Evolutionary conservation across 2,329 filamentous ascomycete genomes (phyloP).

Genomic region (Westerdykella ornata): DNA sequence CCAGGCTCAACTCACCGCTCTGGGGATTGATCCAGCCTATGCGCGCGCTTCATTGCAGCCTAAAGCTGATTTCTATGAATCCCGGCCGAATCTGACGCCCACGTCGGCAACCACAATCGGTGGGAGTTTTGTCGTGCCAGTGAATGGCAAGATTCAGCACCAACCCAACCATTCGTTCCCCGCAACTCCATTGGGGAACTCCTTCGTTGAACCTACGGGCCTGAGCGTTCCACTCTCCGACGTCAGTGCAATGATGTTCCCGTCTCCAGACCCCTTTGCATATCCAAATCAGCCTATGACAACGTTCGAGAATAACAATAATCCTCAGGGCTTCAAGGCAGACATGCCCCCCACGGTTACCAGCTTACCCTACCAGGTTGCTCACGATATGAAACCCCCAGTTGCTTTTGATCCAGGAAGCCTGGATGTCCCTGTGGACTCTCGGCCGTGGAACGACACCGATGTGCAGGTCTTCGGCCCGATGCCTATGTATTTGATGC

Average conservation of each 20-base stretch:
- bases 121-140: conserved; percentile 20
- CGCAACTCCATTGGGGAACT: conserved; percentile 23
- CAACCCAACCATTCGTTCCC: conserved; percentile 26
- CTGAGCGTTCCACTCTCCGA: conserved; percentile 53
- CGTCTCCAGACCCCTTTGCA: conserved; percentile 67
- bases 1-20: conserved; percentile 22
- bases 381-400: conserved; percentile 23
- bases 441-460: conserved; percentile 51
- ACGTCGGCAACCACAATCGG: conserved; percentile 26
- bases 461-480: conserved; percentile 68
- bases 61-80: conserved; percentile 26
- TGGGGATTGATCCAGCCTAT: conserved; percentile 24
- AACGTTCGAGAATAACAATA: conserved; percentile 43
- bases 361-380: conserved; percentile 16
- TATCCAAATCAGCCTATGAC: conserved; percentile 73
- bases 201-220: conserved; percentile 26
- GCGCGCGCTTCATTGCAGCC: conserved; percentile 19
- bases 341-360: conserved; percentile 12
- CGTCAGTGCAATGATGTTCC: conserved; percentile 73
- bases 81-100: conserved; percentile 28
- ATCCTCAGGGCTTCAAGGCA: conserved; percentile 23
- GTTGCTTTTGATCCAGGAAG: conserved; percentile 18
- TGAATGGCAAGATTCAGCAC: conserved; percentile 18
- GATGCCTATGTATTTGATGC: conserved; percentile 64
- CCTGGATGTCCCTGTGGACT: conserved; percentile 9